Base-by-base conservation (phyloP, 352 stramenopile species). In the Blastocystis sp. region DNA sequence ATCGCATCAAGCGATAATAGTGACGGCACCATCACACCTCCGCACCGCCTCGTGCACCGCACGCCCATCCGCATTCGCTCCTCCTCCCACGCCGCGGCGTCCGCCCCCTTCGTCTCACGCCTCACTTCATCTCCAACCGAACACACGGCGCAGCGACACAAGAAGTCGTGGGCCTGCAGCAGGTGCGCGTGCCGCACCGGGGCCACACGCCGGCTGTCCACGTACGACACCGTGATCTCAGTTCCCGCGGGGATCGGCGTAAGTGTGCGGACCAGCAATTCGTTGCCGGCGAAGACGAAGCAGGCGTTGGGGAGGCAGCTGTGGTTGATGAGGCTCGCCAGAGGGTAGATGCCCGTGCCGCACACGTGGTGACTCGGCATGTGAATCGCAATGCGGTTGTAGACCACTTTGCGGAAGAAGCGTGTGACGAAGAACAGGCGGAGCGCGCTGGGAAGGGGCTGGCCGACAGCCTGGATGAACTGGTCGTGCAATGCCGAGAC, bases 281-380 rank as follows among this genome's bases (percentile, higher is more conserved):
- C 4, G 11, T 63, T 52, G 3, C 45, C 71, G 14, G 3, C 24
- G 43, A 81, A 81, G 4, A 64, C 45, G 14, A 81, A 54, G 24
- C 21, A 45, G 21, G 40, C 48, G 66, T 81, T 81, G 43, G 71
- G 71, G 14, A 52, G 7, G 48, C 71, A 81, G 59, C 52, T 57
- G 48, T 81, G 71, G 28, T 64, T 63, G 21, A 81, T 63, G 24
- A 24, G 24, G n/a, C 19, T 54, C 21, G 66, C 17, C 21, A 4
- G n/a, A 7, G 71, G 71, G 45, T 81, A 81, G 28, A 81, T 19
- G 57, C 71, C 71, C 21, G 43, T 66, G 43, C 71, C 71, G 21
- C 38, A 54, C 9, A 60, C 28, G 9, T 63, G 21, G 48, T 66
- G 19, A 34, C 28, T 11, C 17, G 6, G 10, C 21, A 43, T 38